Evolutionary conservation across 2,329 filamentous ascomycete genomes (phyloP).

Genomic region (Epichloe gansuensis): DNA sequence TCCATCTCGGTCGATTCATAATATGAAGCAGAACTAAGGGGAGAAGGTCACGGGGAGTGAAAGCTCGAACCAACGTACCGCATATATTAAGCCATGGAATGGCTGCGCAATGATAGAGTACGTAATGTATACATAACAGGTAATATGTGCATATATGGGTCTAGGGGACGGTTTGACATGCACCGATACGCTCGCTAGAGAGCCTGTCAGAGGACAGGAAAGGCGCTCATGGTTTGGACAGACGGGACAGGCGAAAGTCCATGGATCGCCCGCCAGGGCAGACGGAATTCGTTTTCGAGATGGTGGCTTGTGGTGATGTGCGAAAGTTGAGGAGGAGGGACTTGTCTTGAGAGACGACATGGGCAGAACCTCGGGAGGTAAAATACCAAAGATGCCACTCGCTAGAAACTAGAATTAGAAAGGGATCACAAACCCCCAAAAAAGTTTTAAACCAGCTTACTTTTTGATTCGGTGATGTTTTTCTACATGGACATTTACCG

Average conservation of each 20-base stretch:
- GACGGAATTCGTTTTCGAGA: not conserved
- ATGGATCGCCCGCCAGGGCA: conserved; percentile 2
- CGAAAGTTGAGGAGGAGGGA: not conserved
- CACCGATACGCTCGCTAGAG: conserved; percentile 22
- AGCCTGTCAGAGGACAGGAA: conserved; percentile 14
- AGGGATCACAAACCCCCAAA: conserved; percentile 11
- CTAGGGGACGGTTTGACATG: conserved; percentile 12
- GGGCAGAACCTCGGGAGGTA: conserved; percentile 6
- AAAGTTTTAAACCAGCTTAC: conserved; percentile 5
- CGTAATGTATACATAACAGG: conserved; percentile 28
- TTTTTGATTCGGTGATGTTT: not conserved
- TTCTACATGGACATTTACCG: too few relatives aligned
- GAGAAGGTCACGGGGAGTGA: not conserved
- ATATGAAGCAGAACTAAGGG: conserved; percentile 14
- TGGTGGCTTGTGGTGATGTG: conserved; percentile 1
- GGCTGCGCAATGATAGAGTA: conserved; percentile 23
- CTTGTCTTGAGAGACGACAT: conserved; percentile 6
- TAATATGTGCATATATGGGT: conserved; percentile 24
- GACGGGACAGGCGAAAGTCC: not conserved
- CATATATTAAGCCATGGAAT: conserved; percentile 16
- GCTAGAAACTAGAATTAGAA: conserved; percentile 24
- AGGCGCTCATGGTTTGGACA: conserved; percentile 8
- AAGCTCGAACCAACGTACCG: conserved; percentile 14
- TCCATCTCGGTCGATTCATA: not conserved
- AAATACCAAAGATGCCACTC: conserved; percentile 28